A percentile compares a stretch with the other conserved stretches of the same genome.
phyloP scores from a whole-genome alignment of 352 stramenopile species.

The Peronospora destructor region DNA sequence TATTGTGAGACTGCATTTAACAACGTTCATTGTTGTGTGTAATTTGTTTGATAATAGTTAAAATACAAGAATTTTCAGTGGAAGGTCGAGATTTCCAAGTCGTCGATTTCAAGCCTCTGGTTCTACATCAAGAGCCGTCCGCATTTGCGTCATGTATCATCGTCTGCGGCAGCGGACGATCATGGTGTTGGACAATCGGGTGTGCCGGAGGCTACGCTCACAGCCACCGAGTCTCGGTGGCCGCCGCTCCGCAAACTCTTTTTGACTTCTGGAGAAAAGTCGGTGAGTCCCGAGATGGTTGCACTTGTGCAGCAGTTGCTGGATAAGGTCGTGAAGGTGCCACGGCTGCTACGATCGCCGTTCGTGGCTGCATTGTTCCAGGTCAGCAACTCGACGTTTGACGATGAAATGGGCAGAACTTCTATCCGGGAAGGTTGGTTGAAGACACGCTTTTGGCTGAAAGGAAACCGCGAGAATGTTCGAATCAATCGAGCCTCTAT shows the following conservation, averaged over 20 bases:
- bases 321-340: slow-evolving; percentile 58
- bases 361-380: slow-evolving; percentile 77
- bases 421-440: slow-evolving; percentile 79
- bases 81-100: slow-evolving; percentile 84
- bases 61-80: slow-evolving; percentile 74
- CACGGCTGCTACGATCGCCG: slow-evolving; percentile 51
- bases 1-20: background rate
- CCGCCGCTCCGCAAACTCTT: slow-evolving; percentile 79
- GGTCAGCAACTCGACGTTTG: slow-evolving; percentile 79
- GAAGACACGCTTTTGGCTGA: slow-evolving; percentile 77
- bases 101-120: slow-evolving; percentile 73
- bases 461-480: slow-evolving; percentile 80
- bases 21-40: background rate
- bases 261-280: slow-evolving; percentile 69
- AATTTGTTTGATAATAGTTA: slow-evolving; percentile 20
- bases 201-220: slow-evolving; percentile 17
- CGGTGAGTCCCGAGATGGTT: slow-evolving; percentile 67
- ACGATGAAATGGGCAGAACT: slow-evolving; percentile 75
- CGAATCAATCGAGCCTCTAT: slow-evolving; percentile 69
- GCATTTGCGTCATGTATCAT: slow-evolving; percentile 41
- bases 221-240: slow-evolving; percentile 25
- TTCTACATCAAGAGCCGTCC: slow-evolving; percentile 83
- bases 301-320: slow-evolving; percentile 69
- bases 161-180: slow-evolving; percentile 15
- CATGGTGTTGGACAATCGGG: slow-evolving; percentile 19